Percentiles rank a stretch among this genome's conserved stretches.
phyloP scores from a whole-genome alignment of 169 alveolate genomes.

The Cryptosporidium andersoni region DNA sequence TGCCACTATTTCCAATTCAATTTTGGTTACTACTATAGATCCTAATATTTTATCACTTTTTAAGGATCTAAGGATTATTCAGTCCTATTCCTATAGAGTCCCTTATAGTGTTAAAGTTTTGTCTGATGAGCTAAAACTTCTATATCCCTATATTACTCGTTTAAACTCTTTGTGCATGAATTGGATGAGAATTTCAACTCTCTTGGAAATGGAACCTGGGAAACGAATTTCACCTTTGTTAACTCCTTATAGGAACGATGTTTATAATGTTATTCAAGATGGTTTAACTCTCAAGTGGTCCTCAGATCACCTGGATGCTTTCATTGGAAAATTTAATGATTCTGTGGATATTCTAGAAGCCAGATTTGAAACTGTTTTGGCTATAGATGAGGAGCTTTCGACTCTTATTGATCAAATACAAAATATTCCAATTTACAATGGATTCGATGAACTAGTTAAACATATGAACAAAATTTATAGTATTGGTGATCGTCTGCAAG shows the following conservation, averaged over 20 bases:
- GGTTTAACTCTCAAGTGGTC: conserved; percentile 77
- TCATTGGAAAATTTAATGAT: conserved; percentile 74
- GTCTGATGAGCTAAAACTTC: conserved; percentile 90
- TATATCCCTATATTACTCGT: conserved; percentile 86
- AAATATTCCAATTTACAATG: conserved; percentile 22
- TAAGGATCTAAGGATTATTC: conserved; percentile 82
- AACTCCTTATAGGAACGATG: conserved; percentile 40
- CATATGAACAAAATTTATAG: conserved; percentile 17
- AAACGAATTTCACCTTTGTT: conserved; percentile 47
- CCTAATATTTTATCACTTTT: conserved; percentile 76
- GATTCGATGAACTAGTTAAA: conserved; percentile 25
- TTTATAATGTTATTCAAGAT: conserved; percentile 74
- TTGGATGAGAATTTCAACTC: conserved; percentile 65
- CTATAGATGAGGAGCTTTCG: conserved; percentile 60
- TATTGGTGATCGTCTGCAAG: conserved; percentile 8
- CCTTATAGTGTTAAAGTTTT: conserved; percentile 87
- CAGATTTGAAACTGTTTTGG: conserved; percentile 76
- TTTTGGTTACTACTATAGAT: conserved; percentile 86
- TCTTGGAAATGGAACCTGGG: conserved; percentile 56
- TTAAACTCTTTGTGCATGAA: conserved; percentile 77
- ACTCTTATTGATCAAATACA: conserved; percentile 36
- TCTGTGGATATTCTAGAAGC: conserved; percentile 75
- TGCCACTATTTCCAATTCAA: conserved; percentile 78
- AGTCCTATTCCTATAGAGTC: conserved; percentile 82
- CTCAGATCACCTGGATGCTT: conserved; percentile 75